These are phyloP conservation scores for Medicago ruthenica DNA, from an alignment of 306 rosid genomes.

Conservation along the genomic window DNA sequence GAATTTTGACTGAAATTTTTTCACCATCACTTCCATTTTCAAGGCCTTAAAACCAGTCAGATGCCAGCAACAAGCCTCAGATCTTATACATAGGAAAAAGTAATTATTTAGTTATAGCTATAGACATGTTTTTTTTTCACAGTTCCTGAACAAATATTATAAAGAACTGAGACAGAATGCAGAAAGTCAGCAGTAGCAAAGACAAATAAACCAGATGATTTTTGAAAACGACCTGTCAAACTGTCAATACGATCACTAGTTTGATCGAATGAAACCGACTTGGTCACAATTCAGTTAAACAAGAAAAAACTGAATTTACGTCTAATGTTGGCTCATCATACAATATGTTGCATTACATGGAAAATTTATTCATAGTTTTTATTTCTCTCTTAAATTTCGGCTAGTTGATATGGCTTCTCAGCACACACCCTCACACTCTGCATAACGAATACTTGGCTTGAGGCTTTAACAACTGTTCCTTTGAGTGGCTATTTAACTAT, in stretches of 20 bases:
- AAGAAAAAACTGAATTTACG: not conserved
- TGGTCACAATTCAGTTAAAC: not conserved
- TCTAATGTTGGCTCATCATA: not conserved
- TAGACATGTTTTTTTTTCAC: not conserved
- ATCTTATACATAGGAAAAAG: slow-evolving; percentile 16
- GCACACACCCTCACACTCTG: not conserved
- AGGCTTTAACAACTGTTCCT: not conserved
- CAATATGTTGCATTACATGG: not conserved
- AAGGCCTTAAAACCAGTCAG: not conserved
- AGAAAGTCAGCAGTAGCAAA: not conserved
- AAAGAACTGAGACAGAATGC: not conserved
- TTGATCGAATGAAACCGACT: not conserved
- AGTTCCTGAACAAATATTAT: not conserved
- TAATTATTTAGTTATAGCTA: slow-evolving; percentile 4
- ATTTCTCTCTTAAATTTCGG: not conserved
- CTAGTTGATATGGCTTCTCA: not conserved
- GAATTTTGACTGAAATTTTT: slow-evolving; percentile 70
- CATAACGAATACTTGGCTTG: not conserved
- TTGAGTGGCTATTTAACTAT: too few relatives aligned
- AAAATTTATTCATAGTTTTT: not conserved
- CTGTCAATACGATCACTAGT: not conserved
- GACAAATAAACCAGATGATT: not conserved
- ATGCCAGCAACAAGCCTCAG: slow-evolving; percentile 27
- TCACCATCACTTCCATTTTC: slow-evolving; percentile 73
- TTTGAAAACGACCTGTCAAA: not conserved